A percentile compares a stretch with the other conserved stretches of the same genome.
Evolutionary conservation across 345 rosid species (phyloP).

Genomic region (Eucalyptus viminalis): DNA sequence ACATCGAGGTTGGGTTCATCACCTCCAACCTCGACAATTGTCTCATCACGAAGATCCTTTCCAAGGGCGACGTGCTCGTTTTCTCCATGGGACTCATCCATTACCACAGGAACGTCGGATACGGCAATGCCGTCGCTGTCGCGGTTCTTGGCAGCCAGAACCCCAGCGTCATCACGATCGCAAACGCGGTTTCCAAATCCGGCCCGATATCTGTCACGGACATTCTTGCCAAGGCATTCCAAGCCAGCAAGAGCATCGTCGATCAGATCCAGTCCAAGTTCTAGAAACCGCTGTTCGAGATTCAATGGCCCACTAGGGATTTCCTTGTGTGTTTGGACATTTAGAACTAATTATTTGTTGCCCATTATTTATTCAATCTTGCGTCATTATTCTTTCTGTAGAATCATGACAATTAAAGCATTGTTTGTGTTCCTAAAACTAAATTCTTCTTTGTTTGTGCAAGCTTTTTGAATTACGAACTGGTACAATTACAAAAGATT

Average conservation of each 20-base stretch:
- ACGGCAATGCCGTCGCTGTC: background rate
- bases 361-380: background rate
- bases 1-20: background rate
- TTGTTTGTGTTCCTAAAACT: background rate
- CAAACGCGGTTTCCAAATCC: background rate
- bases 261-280: background rate
- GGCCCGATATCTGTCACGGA: background rate
- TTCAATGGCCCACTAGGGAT: background rate
- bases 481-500: rapidly evolving
- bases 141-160: constrained; percentile 1
- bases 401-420: background rate
- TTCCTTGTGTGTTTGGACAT: background rate
- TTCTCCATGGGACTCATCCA: constrained; percentile 1
- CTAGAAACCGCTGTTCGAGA: background rate
- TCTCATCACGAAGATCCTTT: background rate
- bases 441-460: background rate
- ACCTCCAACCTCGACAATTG: background rate
- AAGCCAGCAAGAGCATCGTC: background rate
- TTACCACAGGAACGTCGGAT: background rate
- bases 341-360: background rate
- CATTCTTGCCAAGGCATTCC: constrained; percentile 10
- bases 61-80: constrained; percentile 6
- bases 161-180: background rate
- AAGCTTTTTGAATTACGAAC: background rate
- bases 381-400: background rate